A percentile compares a stretch with the other conserved stretches of the same genome.
Evolutionary conservation across 2,329 filamentous ascomycete genomes (phyloP).

Genomic region (Fusarium sp.): DNA sequence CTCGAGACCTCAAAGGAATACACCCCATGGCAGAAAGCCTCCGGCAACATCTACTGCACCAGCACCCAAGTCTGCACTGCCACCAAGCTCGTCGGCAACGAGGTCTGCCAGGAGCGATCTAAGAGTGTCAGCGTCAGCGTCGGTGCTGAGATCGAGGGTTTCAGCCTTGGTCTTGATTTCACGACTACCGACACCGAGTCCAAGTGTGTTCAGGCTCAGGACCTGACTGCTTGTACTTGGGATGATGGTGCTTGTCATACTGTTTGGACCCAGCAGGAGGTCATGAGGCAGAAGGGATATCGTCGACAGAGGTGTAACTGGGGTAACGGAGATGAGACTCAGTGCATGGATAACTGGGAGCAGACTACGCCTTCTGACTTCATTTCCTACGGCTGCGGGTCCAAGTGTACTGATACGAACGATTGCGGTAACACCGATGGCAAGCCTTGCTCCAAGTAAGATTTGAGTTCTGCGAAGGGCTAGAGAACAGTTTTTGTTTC

Average conservation of each 20-base stretch:
- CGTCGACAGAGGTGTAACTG: not conserved
- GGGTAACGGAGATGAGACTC: not conserved
- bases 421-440: not conserved
- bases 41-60: slow-evolving; percentile 8
- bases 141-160: not conserved
- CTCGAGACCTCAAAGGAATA: not conserved
- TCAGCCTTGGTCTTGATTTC: not conserved
- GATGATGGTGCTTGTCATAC: slow-evolving; percentile 6
- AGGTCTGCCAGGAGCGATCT: slow-evolving; percentile 6
- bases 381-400: not conserved
- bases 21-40: slow-evolving; percentile 8
- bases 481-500: fast-evolving
- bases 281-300: slow-evolving; percentile 1
- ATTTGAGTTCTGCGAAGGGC: fast-evolving
- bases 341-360: slow-evolving; percentile 10
- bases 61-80: not conserved
- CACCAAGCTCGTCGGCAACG: not conserved
- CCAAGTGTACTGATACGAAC: slow-evolving; percentile 1
- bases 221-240: slow-evolving; percentile 2
- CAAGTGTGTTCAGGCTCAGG: not conserved
- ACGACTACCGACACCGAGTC: not conserved
- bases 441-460: not conserved
- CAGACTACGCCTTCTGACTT: slow-evolving; percentile 8
- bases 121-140: not conserved
- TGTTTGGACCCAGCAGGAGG: slow-evolving; percentile 14